phyloP scores from a whole-genome alignment of 2,329 filamentous ascomycete species.

The Trichoderma sp. region DNA sequence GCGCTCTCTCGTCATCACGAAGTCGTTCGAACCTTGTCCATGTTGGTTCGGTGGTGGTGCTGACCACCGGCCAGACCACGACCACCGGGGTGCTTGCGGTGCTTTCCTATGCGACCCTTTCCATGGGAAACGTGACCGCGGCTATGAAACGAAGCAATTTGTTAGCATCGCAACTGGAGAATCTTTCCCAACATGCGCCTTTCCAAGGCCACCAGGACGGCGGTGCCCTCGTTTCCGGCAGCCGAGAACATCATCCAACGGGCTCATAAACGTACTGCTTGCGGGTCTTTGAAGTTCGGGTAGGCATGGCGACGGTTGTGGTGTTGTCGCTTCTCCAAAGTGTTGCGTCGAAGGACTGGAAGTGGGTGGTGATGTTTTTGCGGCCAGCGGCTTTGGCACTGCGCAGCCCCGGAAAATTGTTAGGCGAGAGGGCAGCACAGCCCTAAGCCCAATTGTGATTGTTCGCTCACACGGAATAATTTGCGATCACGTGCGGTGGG shows the following conservation, averaged over 20 bases:
- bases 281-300: slow-evolving; percentile 70
- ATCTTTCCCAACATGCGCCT: not conserved
- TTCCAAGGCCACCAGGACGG: slow-evolving; percentile 14
- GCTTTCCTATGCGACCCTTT: slow-evolving; percentile 98
- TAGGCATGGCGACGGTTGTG: slow-evolving; percentile 63
- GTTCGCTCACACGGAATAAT: not conserved
- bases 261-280: slow-evolving; percentile 62
- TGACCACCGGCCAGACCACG: slow-evolving; percentile 95
- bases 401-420: slow-evolving; percentile 31
- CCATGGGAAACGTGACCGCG: slow-evolving; percentile 98
- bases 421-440: slow-evolving; percentile 42
- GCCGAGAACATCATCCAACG: slow-evolving; percentile 20
- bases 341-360: slow-evolving; percentile 35
- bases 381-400: slow-evolving; percentile 31
- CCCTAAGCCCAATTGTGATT: slow-evolving; percentile 34
- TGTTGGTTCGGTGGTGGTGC: slow-evolving; percentile 67
- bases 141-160: slow-evolving; percentile 46
- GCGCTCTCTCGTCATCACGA: slow-evolving; percentile 18
- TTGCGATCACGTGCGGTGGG: not conserved
- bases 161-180: slow-evolving; percentile 22
- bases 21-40: slow-evolving; percentile 72
- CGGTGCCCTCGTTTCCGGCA: slow-evolving; percentile 14
- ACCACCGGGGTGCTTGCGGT: slow-evolving; percentile 86
- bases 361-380: slow-evolving; percentile 40
- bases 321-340: slow-evolving; percentile 44